These are phyloP conservation scores for Santalum album DNA, from an alignment of 164 flowering plant genomes.

Conservation along the genomic window DNA sequence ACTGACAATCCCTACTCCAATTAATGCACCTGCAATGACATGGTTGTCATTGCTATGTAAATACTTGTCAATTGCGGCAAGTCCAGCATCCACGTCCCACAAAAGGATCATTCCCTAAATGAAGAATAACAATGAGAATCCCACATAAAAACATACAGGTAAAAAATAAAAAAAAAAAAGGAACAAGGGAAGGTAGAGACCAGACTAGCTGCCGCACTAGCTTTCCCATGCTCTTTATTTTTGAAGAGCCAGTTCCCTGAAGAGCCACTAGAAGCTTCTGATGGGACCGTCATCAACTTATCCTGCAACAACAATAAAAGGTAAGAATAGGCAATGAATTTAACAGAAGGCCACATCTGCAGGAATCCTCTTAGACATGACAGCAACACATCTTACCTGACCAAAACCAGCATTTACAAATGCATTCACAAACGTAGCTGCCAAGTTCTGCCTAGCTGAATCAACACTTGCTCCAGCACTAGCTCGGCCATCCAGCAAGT, in stretches of 20 bases:
- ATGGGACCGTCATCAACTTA: conserved; percentile 84
- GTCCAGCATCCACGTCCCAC: conserved; percentile 98
- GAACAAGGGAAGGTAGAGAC: conserved; percentile 27
- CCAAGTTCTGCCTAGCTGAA: conserved; percentile 96
- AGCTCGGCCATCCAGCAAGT: conserved; percentile 93
- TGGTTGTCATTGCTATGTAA: conserved; percentile 83
- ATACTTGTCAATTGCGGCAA: conserved; percentile 86
- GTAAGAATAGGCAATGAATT: conserved; percentile 1
- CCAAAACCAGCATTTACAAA: conserved; percentile 99
- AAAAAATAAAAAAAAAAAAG: neutral
- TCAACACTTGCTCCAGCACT: conserved; percentile 93
- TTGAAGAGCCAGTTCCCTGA: conserved; percentile 93
- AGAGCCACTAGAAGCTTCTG: conserved; percentile 65
- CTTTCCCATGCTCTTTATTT: conserved; percentile 96
- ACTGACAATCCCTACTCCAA: conserved; percentile 94
- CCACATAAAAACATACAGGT: neutral
- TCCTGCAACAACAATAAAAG: conserved; percentile 57
- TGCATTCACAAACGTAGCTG: conserved; percentile 98
- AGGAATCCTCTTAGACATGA: neutral
- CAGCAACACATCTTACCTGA: conserved; percentile 41
- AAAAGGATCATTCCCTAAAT: conserved; percentile 86
- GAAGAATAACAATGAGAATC: conserved; percentile 1
- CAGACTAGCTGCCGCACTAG: conserved; percentile 99
- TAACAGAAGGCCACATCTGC: neutral
- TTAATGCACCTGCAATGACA: conserved; percentile 79